Percentiles rank a stretch among this genome's conserved stretches.
phyloP scores from a whole-genome alignment of 805 yeast genomes.

The Candida loeiensis region DNA sequence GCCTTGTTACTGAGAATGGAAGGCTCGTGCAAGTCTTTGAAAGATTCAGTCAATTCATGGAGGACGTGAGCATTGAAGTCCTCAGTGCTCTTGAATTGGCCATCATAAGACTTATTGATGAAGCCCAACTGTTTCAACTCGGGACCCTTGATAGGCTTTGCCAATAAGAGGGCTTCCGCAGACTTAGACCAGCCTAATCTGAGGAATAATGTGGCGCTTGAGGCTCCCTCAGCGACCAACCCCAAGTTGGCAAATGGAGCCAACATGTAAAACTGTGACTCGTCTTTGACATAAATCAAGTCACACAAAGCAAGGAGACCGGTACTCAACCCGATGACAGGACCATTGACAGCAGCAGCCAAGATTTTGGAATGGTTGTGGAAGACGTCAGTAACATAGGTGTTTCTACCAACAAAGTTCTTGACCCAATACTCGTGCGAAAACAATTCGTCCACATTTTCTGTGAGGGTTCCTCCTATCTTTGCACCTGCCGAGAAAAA shows the following conservation, averaged over 20 bases:
- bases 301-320: slow-evolving; percentile 76
- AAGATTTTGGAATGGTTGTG: slow-evolving; percentile 68
- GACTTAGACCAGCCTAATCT: slow-evolving; percentile 73
- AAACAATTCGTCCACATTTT: slow-evolving; percentile 30
- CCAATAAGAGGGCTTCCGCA: slow-evolving; percentile 67
- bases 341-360: slow-evolving; percentile 78
- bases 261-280: slow-evolving; percentile 52
- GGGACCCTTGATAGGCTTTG: slow-evolving; percentile 60
- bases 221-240: slow-evolving; percentile 77
- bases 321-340: slow-evolving; percentile 76
- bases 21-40: slow-evolving; percentile 44
- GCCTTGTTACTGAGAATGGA: slow-evolving; percentile 46
- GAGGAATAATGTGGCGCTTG: slow-evolving; percentile 62
- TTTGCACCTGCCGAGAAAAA: slow-evolving; percentile 87
- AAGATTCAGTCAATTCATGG: slow-evolving; percentile 29
- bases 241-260: slow-evolving; percentile 83
- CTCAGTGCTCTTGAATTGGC: slow-evolving; percentile 31
- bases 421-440: slow-evolving; percentile 47
- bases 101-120: slow-evolving; percentile 53
- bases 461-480: slow-evolving; percentile 37
- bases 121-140: slow-evolving; percentile 58
- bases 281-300: slow-evolving; percentile 64
- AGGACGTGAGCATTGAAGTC: slow-evolving; percentile 43
- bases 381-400: slow-evolving; percentile 63
- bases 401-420: slow-evolving; percentile 66